Conservation (phyloP, 768 basidiomycete species). For the Mycena chlorophos region DNA sequence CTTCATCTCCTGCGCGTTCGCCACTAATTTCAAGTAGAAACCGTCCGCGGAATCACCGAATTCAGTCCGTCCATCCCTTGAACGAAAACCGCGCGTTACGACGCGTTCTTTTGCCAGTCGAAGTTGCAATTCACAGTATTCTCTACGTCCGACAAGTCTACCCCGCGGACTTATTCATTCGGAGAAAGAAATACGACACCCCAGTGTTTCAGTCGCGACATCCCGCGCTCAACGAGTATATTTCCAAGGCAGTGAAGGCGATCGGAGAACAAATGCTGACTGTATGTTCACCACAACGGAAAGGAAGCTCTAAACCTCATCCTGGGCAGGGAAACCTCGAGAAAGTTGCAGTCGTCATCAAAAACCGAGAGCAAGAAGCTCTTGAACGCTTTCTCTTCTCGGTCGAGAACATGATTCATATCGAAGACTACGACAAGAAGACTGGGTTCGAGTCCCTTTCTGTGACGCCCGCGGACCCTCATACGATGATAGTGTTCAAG, state of each 20-base stretch:
- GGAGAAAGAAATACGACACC: slow-evolving; percentile 86
- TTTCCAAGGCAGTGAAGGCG: slow-evolving; percentile 85
- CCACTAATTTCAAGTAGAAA: slow-evolving; percentile 43
- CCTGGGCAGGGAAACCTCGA: slow-evolving; percentile 67
- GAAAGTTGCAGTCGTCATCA: slow-evolving; percentile 82
- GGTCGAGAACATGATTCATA: slow-evolving; percentile 75
- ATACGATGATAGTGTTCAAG: slow-evolving; percentile 55
- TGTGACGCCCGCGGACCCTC: not conserved
- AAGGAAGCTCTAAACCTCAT: slow-evolving; percentile 6
- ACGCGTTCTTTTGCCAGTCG: slow-evolving; percentile 54
- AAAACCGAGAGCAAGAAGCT: slow-evolving; percentile 73
- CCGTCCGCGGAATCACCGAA: slow-evolving; percentile 63
- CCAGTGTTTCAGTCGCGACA: slow-evolving; percentile 94
- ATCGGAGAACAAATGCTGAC: slow-evolving; percentile 47
- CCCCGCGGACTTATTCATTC: slow-evolving; percentile 82
- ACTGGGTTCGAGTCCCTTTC: slow-evolving; percentile 47
- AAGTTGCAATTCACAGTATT: slow-evolving; percentile 90
- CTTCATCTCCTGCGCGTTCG: not conserved
- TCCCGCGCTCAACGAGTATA: slow-evolving; percentile 83
- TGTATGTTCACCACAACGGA: not conserved
- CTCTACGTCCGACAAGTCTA: slow-evolving; percentile 90
- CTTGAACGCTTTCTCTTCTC: slow-evolving; percentile 92
- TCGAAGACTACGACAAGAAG: slow-evolving; percentile 70
- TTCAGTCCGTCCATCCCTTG: slow-evolving; percentile 53
- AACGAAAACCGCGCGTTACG: not conserved